phyloP scores from a whole-genome alignment of 176 grass and related monocot genomes.

The Canna indica region DNA sequence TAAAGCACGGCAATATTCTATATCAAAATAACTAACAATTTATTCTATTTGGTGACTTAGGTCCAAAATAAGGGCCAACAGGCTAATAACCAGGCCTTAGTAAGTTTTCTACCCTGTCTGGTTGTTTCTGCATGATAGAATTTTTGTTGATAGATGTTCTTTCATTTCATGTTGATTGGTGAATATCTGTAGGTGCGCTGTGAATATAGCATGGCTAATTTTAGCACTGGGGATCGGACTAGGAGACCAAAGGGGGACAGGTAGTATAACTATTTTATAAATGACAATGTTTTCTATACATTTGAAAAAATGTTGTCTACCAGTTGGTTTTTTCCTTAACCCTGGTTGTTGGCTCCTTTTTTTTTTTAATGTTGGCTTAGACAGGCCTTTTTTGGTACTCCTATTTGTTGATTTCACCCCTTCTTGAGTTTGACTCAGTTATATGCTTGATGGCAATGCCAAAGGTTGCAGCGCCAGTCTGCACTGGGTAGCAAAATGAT shows the following conservation, averaged over 20 bases:
- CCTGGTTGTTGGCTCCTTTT: too few species aligned
- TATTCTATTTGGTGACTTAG: conserved; percentile 27
- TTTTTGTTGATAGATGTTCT: not conserved
- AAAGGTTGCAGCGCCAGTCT: too few species aligned
- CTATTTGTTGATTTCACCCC: not conserved
- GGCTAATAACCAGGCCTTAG: conserved; percentile 60
- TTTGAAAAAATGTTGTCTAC: too few species aligned
- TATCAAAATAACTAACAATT: not conserved
- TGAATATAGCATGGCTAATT: conserved; percentile 98
- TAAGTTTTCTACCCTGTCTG: conserved; percentile 16
- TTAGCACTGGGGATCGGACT: conserved; percentile 86
- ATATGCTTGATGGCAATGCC: too few species aligned
- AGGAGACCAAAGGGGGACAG: conserved; percentile 92
- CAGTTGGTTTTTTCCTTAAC: too few species aligned
- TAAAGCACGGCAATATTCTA: too few species aligned
- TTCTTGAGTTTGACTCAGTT: too few species aligned
- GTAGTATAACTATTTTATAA: not conserved
- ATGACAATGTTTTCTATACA: too few species aligned
- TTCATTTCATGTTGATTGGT: conserved; percentile 9
- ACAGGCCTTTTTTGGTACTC: too few species aligned
- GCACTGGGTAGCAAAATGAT: too few species aligned
- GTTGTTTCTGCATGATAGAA: not conserved
- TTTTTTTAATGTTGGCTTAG: too few species aligned
- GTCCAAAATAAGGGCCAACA: conserved; percentile 75
- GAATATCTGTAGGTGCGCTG: conserved; percentile 62